Percentiles rank a stretch among this genome's conserved stretches.
These are phyloP conservation scores for Diaporthe nobilis DNA, from an alignment of 2,329 filamentous ascomycete genomes.

Conservation along the genomic window DNA sequence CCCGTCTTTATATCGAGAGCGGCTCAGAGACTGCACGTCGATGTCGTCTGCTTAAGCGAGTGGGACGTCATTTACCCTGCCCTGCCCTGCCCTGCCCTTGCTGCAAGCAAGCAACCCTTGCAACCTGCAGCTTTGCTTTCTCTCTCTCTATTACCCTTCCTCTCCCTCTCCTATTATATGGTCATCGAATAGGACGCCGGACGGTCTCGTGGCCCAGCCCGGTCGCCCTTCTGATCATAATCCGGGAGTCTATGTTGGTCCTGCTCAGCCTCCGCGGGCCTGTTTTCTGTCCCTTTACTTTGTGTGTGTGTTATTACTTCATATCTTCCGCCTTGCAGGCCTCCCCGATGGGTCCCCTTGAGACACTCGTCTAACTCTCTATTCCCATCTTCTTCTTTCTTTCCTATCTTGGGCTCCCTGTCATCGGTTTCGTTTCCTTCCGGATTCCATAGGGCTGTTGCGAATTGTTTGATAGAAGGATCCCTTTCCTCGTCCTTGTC, in stretches of 20 bases:
- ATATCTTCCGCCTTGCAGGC: conserved; percentile 27
- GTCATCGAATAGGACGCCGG: conserved; percentile 28
- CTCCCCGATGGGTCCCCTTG: conserved; percentile 30
- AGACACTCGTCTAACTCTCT: conserved; percentile 36
- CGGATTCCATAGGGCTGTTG: conserved; percentile 32
- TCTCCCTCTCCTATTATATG: conserved; percentile 24
- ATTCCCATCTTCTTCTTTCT: conserved; percentile 21
- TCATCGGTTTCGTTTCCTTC: conserved; percentile 28
- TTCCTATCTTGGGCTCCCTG: conserved; percentile 33
- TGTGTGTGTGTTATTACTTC: conserved; percentile 20
- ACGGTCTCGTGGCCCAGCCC: conserved; percentile 32
- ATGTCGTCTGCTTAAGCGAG: conserved; percentile 33
- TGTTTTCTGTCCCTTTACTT: conserved; percentile 25
- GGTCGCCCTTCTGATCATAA: conserved; percentile 29
- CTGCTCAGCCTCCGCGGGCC: conserved; percentile 35
- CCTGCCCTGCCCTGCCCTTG: conserved; percentile 1
- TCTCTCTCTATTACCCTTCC: not conserved
- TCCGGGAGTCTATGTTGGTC: conserved; percentile 26
- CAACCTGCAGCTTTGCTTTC: not conserved
- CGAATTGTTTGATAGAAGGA: conserved; percentile 28
- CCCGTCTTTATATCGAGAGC: conserved; percentile 31
- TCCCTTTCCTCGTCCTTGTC: conserved; percentile 15
- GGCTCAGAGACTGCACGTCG: conserved; percentile 34
- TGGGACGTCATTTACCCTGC: conserved; percentile 38
- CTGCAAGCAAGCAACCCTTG: conserved; percentile 29